These are phyloP conservation scores for Nicotiana obtusifolia DNA, from an alignment of 257 asterid genomes.

Conservation along the genomic window DNA sequence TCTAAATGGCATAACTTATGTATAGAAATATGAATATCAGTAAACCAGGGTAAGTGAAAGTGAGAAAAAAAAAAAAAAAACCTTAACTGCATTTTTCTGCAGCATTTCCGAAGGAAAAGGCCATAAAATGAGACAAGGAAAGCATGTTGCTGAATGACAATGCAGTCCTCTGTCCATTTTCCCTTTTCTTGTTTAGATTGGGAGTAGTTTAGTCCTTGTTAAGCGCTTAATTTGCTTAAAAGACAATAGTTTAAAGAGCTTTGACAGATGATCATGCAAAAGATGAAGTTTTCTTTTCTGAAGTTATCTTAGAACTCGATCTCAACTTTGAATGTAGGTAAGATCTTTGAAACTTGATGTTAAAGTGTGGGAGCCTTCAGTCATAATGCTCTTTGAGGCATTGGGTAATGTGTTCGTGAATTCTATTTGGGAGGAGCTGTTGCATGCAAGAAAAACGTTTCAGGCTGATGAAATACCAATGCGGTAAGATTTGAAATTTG, in stretches of 20 bases:
- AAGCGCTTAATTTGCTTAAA: background rate
- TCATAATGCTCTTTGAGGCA: slow-evolving; percentile 69
- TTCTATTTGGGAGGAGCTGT: slow-evolving; percentile 82
- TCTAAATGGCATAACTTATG: background rate
- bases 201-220: background rate
- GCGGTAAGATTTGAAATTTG: slow-evolving; percentile 40
- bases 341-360: slow-evolving; percentile 86
- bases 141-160: background rate
- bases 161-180: background rate
- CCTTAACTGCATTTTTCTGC: background rate
- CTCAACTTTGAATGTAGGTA: slow-evolving; percentile 45
- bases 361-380: slow-evolving; percentile 88
- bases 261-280: slow-evolving; percentile 6
- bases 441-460: slow-evolving; percentile 62
- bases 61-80: background rate
- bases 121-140: background rate
- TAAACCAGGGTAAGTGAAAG: background rate
- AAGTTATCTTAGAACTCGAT: slow-evolving; percentile 11
- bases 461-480: slow-evolving; percentile 92
- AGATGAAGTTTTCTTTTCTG: background rate
- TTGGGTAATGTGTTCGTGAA: slow-evolving; percentile 73
- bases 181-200: slow-evolving; percentile 3
- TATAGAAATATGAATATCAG: background rate
- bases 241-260: background rate
- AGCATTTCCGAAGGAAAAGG: background rate